These are phyloP conservation scores for Curvularia spicifera DNA, from an alignment of 2,329 filamentous ascomycete species.

Conservation along the genomic window DNA sequence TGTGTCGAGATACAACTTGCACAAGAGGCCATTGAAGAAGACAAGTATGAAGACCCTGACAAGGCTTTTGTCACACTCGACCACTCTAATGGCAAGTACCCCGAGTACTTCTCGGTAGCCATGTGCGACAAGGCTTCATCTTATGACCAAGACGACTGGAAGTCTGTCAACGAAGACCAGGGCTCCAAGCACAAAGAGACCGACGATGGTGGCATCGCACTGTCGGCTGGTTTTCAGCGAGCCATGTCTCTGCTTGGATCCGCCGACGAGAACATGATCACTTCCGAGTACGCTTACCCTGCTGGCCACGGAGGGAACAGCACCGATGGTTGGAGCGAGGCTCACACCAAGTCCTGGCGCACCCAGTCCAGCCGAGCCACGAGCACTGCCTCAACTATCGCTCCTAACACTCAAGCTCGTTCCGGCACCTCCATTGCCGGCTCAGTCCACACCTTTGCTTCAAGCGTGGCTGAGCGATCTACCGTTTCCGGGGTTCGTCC, in stretches of 20 bases:
- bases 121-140: slow-evolving; percentile 24
- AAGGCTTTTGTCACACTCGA: slow-evolving; percentile 32
- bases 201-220: slow-evolving; percentile 22
- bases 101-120: slow-evolving; percentile 32
- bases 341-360: slow-evolving; percentile 34
- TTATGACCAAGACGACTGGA: slow-evolving; percentile 20
- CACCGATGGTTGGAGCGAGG: slow-evolving; percentile 22
- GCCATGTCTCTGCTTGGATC: slow-evolving; percentile 23
- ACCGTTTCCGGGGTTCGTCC: slow-evolving; percentile 16
- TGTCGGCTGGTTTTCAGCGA: slow-evolving; percentile 26
- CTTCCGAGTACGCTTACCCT: slow-evolving; percentile 23
- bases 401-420: slow-evolving; percentile 28
- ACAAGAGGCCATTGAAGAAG: slow-evolving; percentile 33
- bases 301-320: slow-evolving; percentile 8
- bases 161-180: slow-evolving; percentile 12
- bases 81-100: slow-evolving; percentile 17
- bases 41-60: slow-evolving; percentile 38
- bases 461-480: slow-evolving; percentile 36
- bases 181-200: slow-evolving; percentile 6
- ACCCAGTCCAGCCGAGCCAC: slow-evolving; percentile 21
- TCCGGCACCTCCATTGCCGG: slow-evolving; percentile 18
- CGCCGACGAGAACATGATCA: slow-evolving; percentile 27
- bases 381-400: slow-evolving; percentile 25
- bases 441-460: slow-evolving; percentile 29
- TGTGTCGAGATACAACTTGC: slow-evolving; percentile 40